Conservation (phyloP, 208 protist species). For the Zelonia costaricensis region DNA sequence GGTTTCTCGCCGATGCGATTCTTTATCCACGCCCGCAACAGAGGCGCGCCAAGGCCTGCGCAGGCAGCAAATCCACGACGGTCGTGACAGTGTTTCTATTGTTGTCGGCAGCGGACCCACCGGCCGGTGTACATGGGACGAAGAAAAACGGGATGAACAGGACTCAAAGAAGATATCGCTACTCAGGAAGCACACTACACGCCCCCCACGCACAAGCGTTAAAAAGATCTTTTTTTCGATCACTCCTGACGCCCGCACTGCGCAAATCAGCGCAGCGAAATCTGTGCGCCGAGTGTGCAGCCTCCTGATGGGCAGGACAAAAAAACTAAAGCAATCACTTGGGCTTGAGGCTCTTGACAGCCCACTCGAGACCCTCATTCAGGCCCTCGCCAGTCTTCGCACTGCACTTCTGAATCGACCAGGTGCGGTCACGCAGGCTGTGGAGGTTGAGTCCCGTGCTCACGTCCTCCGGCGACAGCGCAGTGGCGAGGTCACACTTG, state of each 20-base stretch:
- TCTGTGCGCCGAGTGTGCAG: background rate
- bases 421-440: conserved; percentile 87
- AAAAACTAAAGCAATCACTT: conserved; percentile 30
- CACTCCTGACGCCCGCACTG: too few relatives aligned
- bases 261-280: background rate
- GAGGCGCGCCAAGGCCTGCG: too few relatives aligned
- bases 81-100: too few relatives aligned
- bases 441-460: conserved; percentile 85
- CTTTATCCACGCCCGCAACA: too few relatives aligned
- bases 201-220: too few relatives aligned
- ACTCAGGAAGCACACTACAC: too few relatives aligned
- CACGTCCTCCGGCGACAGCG: conserved; percentile 82
- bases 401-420: conserved; percentile 93
- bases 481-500: conserved; percentile 96
- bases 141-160: conserved; percentile 4
- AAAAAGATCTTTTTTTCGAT: too few relatives aligned
- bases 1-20: too few relatives aligned
- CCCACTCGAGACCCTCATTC: conserved; percentile 88
- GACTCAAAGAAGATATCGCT: background rate
- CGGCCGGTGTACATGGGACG: background rate
- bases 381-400: conserved; percentile 91
- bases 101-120: background rate
- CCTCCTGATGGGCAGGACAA: conserved; percentile 10
- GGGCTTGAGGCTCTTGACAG: conserved; percentile 81
- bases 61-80: too few relatives aligned